Evolutionary conservation across 768 basidiomycete genomes (phyloP), one percentile per base, ranked within the genome.

Genomic region (Crassisporium funariophilum): DNA sequence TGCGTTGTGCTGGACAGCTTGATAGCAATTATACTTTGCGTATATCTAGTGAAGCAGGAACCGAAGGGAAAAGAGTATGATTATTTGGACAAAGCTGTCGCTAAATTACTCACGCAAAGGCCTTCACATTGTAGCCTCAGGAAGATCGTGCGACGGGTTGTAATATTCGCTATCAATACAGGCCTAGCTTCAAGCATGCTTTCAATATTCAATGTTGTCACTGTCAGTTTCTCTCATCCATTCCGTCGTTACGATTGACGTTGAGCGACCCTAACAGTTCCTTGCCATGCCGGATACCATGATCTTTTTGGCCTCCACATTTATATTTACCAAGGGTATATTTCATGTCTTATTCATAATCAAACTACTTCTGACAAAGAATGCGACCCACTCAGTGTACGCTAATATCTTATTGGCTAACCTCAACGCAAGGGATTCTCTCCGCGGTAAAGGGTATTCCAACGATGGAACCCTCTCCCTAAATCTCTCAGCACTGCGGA

Each of bases 241-340:
- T 3, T 20, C 21, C 31, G 8, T 9, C 21, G 15, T 22, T 17
- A 21, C 5, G 1, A 24, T n/a, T n/a, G n/a, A n/a, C n/a, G n/a
- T n/a, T n/a, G n/a, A n/a, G n/a, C n/a, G n/a, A n/a, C n/a, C n/a
- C n/a, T n/a, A n/a, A n/a, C n/a, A 58, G 56, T 58, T 52, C 42
- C 35, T 58, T 22, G 54, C 47, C 11, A 44, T 50, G 24, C 54
- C 56, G 4, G 43, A 58, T 27, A 58, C 56, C 7, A 46, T 58
- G 40, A 53, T 55, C 19, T 58, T 55, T 25, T 35, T 55, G 10
- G 45, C 53, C 8, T 39, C 54, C 2, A 55, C 46, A 15, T 52
- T 58, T 13, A 41, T 57, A 4, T 58, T 53, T 27, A 55, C 53
- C 3, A 58, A 58, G 48, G 54, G 56, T 58, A n/a, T n/a, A n/a